Evolutionary conservation across 2,329 filamentous ascomycete genomes (phyloP), one percentile per base, ranked within the genome.

Genomic region (Aspergillus awamori): DNA sequence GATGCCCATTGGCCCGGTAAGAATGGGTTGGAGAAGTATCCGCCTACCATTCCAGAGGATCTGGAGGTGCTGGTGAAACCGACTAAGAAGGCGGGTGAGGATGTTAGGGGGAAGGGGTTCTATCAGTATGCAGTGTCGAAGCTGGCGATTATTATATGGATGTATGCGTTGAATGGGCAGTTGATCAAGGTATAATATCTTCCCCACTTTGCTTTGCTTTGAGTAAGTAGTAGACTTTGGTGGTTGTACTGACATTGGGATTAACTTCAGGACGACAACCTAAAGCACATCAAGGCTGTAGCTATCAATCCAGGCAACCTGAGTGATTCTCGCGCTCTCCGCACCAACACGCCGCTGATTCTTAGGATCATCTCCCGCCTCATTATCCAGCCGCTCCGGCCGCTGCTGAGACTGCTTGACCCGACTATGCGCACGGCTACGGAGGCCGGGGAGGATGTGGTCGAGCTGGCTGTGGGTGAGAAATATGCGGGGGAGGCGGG

Each of bases 161-260:
- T 62, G 60, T 59, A 59, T 53, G 60, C 57, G 15, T 24, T 62
- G 39, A 62, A 62, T 33, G 30, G 53, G 17, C 39, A 53, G 20
- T 38, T 62, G 1, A 30, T 53, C 7, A 22, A 47, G 52, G 60
- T 62, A 39, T 33, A 51, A 26, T 22, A 11, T 17, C 11, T 7
- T 53, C 20, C 20, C 20, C 20, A 20, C 20, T 39, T 15, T 24
- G 39, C 26, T 26, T 26, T 26, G 26, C 4, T 26, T 26, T 5
- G 26, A 5, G 26, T 26, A 7, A 26, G 26, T 26, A 26, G 26
- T 5, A 26, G 4, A 7, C 6, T 26, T 26, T 4, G 6, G 26
- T 26, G 4, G 26, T 2, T 26, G 26, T 26, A 36, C 33, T 36
- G 11, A 36, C 33, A 36, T 36, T 4, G 4, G 28, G 33, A 13